Evolutionary conservation across 73 alveolate genomes (phyloP), one percentile per base, ranked within the genome.

Genomic region (Stentor roeselii): DNA sequence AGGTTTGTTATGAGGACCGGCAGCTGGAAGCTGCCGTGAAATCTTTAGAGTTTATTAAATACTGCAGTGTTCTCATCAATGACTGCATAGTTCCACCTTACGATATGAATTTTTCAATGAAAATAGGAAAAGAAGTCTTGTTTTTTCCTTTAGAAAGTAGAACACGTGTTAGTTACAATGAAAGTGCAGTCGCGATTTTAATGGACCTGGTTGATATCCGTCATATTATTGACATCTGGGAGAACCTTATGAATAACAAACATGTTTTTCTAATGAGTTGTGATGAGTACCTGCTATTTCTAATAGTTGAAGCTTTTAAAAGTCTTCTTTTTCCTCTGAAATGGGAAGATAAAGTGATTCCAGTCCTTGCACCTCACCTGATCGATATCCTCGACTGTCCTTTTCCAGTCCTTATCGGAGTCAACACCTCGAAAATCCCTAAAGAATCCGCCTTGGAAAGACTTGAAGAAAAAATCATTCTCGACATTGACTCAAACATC

Each of bases 401-500:
- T 21, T 21, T 32, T 21, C 80, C 80, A 30, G 34, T 67, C 14
- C 34, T 67, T 27, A 67, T 67, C 11, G 80, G 80, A 67, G 34
- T 67, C 2, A 67, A 67, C 37, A 67, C 41, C 41, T 21, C n/a
- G 1, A 32, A 21, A 32, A 67, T 67, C 42, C 11, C 41, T 1
- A 32, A 21, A 67, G 80, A 67, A 30, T 36, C 21, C 15, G 80
- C 80, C 1, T 21, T 21, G 14, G 37, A 32, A 67, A 27, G 41
- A 67, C 41, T 21, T 2, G 37, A 32, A 1, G 80, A 34, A 27
- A 32, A 21, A 67, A 67, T 32, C 11, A 67, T 67, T 2, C 80
- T 67, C 41, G 80, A 67, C 2, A 67, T 67, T 30, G 80, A 67
- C 80, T 67, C 80, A 67, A 67, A 67, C 42, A 67, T 34, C 37